Base-by-base conservation (phyloP, 2,329 filamentous ascomycete genomes). In the Aspergillus cejpii region DNA sequence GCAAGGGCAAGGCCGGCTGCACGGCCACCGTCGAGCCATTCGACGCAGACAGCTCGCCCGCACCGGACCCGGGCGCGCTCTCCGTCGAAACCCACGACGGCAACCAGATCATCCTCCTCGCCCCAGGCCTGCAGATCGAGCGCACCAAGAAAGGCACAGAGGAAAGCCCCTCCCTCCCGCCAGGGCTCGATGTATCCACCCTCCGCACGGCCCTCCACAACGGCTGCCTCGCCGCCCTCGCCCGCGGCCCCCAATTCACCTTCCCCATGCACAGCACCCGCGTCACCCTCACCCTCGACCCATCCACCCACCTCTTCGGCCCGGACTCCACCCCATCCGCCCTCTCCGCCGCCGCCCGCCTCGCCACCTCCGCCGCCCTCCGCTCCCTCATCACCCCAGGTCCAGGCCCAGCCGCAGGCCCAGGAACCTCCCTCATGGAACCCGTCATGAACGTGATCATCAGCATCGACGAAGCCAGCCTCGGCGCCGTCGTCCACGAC, bases 361-460 rank as follows among this genome's bases (percentile, higher is more conserved):
- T 67, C 60, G 85, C 86, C 2, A 84, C 90, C 0, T 79, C 84
- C 47, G 73, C 77, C 6, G 83, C 84, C 0, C 75, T 97, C 1
- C 77, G 78, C 40, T 74, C 80, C 14, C 80, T 69, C 26, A 36
- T 55, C 5, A 24, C 20, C 26, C 52, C 12, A 48, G 50, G 3
- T 36, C 47, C 33, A 39, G 28, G 7, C 28, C 82, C 0, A 74
- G 79, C 44, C 69, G 75, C 7, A 65, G 69, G 21, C 61, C 71
- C 2, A 70, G 73, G 62, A 2, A 77, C 88, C 1, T 77, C 78
- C 1, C 73, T 98, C 29, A 84, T 97, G 70, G 92, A 98, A 61
- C 92, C 92, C 1, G 86, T 98, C 43, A 96, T 97, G 88, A 82
- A 83, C 48, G 87, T 87, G 4, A 81, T 84, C 41, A 94, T 98